Base-by-base conservation (phyloP, 371 early-diverging fungal genomes). In the Sporodiniella umbellata region DNA sequence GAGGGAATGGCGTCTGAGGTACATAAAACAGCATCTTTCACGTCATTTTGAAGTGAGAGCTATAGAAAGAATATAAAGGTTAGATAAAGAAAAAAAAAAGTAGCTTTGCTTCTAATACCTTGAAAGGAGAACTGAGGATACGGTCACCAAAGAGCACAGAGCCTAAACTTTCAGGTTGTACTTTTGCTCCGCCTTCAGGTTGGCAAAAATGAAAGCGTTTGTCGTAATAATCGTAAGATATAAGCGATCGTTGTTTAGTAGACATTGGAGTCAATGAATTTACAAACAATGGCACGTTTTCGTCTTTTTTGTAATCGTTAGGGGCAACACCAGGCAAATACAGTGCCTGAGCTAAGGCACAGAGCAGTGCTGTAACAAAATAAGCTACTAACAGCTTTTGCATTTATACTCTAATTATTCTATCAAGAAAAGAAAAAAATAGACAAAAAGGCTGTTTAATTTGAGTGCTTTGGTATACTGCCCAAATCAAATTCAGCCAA, bases 321-420 rank as follows among this genome's bases (percentile, higher is more conserved):
- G 97, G 96, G 1, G 94, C 94, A 31, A 97, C 90, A 33, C 97
- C 97, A 1, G 97, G 97, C 22, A 97, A 72, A 56, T 97, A 97
- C 68, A 95, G 94, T 4, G 74, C 83, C 12, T 59, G 50, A 44
- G 62, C 46, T 17, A 53, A 33, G 23, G 53, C 39, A 31, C 48
- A 42, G 3, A 53, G 21, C 21, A 40, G 21, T 19, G 21, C 5
- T 8, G 40, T 19, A 15, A 8, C 18, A 12, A 40, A 8, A 19
- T 22, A 17, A 40, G 21, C 40, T 40, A 40, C 5, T 8, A 19
- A 21, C 5, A 40, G 40, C 40, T 40, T 40, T 10, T 7, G 8
- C 40, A 40, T 40, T 35, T 35, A 4, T 14, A 14, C 5, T 8
- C 11, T 14, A 14, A 35, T n/a, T 14, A 35, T 1, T 28, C 30